phyloP scores from a whole-genome alignment of 768 basidiomycete species.

The Russula ochroleuca region DNA sequence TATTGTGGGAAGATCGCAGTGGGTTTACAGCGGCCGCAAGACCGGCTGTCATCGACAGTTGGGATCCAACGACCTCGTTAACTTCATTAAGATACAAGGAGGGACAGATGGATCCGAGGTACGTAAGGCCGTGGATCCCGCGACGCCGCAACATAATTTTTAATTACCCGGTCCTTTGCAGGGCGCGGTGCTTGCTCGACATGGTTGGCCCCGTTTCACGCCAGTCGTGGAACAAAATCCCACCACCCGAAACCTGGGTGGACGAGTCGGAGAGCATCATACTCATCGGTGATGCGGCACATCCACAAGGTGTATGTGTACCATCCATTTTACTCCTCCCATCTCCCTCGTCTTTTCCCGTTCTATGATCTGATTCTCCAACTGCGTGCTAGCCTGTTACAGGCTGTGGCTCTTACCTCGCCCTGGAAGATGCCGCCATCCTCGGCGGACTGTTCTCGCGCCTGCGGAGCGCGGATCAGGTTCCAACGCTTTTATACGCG shows the following conservation, averaged over 20 bases:
- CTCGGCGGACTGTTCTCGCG: constrained; percentile 33
- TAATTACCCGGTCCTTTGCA: not conserved
- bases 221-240: constrained; percentile 33
- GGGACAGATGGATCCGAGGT: constrained; percentile 21
- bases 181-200: constrained; percentile 23
- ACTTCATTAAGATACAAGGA: constrained; percentile 16
- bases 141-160: not conserved
- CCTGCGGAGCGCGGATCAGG: constrained; percentile 28
- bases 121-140: not conserved
- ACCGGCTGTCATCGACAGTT: constrained; percentile 3
- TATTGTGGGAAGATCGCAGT: constrained; percentile 20
- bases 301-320: constrained; percentile 33
- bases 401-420: constrained; percentile 32
- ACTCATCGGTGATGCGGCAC: constrained; percentile 39
- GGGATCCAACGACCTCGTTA: constrained; percentile 15
- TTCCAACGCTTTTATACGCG: constrained; percentile 30
- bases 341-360: not conserved
- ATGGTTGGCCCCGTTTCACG: constrained; percentile 14
- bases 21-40: not conserved
- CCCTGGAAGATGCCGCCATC: constrained; percentile 33
- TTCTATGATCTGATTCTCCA: not conserved
- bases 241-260: constrained; percentile 38
- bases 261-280: constrained; percentile 36
- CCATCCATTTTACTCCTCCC: not conserved
- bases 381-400: constrained; percentile 35